These are phyloP conservation scores for Fagopyrum esculentum DNA, from an alignment of 148 eudicot genomes.

Conservation along the genomic window DNA sequence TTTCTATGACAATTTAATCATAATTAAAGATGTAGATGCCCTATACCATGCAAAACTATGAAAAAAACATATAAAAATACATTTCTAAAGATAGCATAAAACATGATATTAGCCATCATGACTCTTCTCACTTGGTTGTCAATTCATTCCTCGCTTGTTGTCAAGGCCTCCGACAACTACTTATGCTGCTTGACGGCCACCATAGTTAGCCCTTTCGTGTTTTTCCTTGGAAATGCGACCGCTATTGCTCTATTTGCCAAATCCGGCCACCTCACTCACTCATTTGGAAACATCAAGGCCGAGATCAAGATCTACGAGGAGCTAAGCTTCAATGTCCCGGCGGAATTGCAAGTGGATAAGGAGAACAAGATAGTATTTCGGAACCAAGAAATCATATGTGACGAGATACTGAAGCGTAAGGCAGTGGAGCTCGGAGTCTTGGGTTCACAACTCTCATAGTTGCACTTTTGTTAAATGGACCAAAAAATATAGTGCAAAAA, in stretches of 20 bases:
- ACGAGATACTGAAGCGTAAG: conserved; percentile 16
- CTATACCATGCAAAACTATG: no score
- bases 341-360: conserved; percentile 14
- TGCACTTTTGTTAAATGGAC: no score
- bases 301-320: conserved; percentile 31
- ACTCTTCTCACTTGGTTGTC: conserved; percentile 53
- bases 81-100: no score
- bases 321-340: conserved; percentile 14
- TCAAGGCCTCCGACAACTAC: conserved; percentile 47
- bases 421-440: neutral
- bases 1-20: no score
- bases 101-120: neutral
- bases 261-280: conserved; percentile 35
- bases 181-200: conserved; percentile 27
- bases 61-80: no score
- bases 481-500: no score
- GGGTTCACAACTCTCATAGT: no score
- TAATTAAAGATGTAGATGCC: no score
- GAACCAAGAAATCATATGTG: conserved; percentile 58
- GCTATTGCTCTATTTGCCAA: conserved; percentile 56
- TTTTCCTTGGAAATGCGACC: conserved; percentile 59
- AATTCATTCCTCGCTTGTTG: conserved; percentile 45
- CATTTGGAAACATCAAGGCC: conserved; percentile 14
- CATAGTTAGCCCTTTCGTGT: conserved; percentile 53
- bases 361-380: conserved; percentile 34